Base-by-base conservation (phyloP, 192 early-diverging fungal species). In the Coemansia biformis region DNA sequence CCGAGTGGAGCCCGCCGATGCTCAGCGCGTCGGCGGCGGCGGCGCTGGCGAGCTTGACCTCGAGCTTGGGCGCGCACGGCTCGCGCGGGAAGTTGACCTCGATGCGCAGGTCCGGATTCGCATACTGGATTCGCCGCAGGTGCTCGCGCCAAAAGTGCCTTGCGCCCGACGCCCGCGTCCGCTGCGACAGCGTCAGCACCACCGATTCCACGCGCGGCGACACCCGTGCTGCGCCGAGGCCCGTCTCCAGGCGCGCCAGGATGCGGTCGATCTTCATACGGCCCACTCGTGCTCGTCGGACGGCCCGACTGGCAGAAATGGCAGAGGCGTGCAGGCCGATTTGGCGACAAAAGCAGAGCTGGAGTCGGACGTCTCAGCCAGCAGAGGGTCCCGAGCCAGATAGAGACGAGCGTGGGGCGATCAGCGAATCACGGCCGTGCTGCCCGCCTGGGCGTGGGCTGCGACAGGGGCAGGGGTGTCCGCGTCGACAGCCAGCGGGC, bases 61-160 rank as follows among this genome's bases (percentile, higher is more conserved):
- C 71, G 10, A 75, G 63, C 39, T 51, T 63, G 5, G 71, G 63
- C 41, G n/a, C 10, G 43, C 71, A 75, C 11, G 60, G 59, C 57
- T 75, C 64, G 31, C 64, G 59, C 33, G 59, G 71, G 41, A 44
- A 67, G 48, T 63, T 63, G 21, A 75, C 71, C 9, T 40, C 44
- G 29, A 75, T 75, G 12, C 51, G 54, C 48, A 75, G 57, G 8
- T 12, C 31, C 3, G 71, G 71, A 41, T 75, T 75, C n/a, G 64
- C 71, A 22, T 51, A 75, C 60, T 75, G 71, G 32, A 75, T 38
- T 38, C 55, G 63, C 43, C 63, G 71, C 51, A 75, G 40, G 42
- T 75, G 46, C 51, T 66, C 59, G 33, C 59, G 63, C 71, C 71
- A 75, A 49, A 75, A 75, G 50, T 75, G 71, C 0, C 71, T 50